Evolutionary conservation across 805 yeast species (phyloP).

Genomic region (Tetrapisispora phaffii): DNA sequence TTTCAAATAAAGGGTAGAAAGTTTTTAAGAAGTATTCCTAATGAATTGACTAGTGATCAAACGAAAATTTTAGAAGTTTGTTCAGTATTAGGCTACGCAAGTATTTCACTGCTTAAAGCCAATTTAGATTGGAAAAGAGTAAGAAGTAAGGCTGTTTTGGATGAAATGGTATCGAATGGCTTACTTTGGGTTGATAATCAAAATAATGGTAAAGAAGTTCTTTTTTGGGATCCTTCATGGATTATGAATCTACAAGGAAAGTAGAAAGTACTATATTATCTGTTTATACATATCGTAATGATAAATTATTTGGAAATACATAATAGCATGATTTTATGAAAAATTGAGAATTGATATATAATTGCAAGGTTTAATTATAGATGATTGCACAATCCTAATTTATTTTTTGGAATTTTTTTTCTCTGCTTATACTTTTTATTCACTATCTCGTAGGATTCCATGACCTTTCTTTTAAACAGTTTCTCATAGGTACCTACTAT

Average conservation of each 20-base stretch:
- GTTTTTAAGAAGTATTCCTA: conserved; percentile 55
- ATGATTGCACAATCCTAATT: background rate
- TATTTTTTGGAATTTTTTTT: conserved; percentile 18
- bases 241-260: conserved; percentile 27
- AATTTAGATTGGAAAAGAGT: conserved; percentile 66
- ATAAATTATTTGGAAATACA: no score
- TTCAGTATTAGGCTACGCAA: conserved; percentile 65
- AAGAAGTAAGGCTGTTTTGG: conserved; percentile 53
- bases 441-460: conserved; percentile 58
- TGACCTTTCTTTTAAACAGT: conserved; percentile 44
- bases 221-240: conserved; percentile 74
- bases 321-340: no score
- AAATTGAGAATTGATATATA: no score
- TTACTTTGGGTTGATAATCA: conserved; percentile 76
- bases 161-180: conserved; percentile 75
- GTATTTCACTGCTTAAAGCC: conserved; percentile 52
- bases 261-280: no score
- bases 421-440: conserved; percentile 53
- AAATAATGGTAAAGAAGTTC: conserved; percentile 31
- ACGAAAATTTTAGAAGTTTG: conserved; percentile 64
- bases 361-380: background rate
- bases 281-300: background rate
- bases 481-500: conserved; percentile 49
- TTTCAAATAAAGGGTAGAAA: conserved; percentile 42
- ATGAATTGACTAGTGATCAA: conserved; percentile 59